Evolutionary conservation across 805 yeast species (phyloP).

Genomic region (Myxozyma vanderwaltii): DNA sequence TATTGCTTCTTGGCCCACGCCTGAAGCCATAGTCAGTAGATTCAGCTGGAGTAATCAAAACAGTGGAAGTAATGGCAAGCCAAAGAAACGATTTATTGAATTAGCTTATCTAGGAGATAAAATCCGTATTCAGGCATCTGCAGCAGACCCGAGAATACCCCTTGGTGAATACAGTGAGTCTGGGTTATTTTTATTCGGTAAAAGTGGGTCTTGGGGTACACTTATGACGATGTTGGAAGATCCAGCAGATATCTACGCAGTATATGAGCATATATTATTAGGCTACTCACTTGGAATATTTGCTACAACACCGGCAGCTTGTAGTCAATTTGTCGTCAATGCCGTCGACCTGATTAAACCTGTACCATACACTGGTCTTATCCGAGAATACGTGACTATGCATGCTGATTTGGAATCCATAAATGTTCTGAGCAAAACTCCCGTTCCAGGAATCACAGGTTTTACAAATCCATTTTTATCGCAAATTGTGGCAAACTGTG

Average conservation of each 20-base stretch:
- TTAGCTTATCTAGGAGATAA: constrained; percentile 29
- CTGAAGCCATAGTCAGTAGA: constrained; percentile 13
- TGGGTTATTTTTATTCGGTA: constrained; percentile 17
- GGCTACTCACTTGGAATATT: constrained; percentile 25
- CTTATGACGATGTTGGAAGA: constrained; percentile 4
- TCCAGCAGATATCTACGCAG: constrained; percentile 20
- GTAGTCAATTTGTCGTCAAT: constrained; percentile 25
- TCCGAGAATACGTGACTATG: constrained; percentile 31
- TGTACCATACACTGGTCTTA: constrained; percentile 28
- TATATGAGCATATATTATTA: constrained; percentile 22
- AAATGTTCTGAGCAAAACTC: constrained; percentile 11
- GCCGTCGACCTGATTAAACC: constrained; percentile 31
- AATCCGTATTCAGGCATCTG: constrained; percentile 9
- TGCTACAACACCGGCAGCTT: constrained; percentile 24
- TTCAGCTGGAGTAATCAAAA: neutral
- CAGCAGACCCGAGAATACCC: constrained; percentile 24
- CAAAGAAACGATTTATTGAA: constrained; percentile 21
- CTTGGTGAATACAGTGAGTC: constrained; percentile 11
- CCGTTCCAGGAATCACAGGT: constrained; percentile 31
- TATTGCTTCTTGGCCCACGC: constrained; percentile 32
- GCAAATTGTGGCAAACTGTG: constrained; percentile 16
- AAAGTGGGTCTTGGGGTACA: constrained; percentile 26
- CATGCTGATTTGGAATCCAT: constrained; percentile 23
- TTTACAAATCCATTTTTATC: constrained; percentile 32
- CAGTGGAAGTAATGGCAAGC: neutral